Evolutionary conservation across 306 rosid species (phyloP), one percentile per base, ranked within the genome.

Genomic region (Sindora glabra): DNA sequence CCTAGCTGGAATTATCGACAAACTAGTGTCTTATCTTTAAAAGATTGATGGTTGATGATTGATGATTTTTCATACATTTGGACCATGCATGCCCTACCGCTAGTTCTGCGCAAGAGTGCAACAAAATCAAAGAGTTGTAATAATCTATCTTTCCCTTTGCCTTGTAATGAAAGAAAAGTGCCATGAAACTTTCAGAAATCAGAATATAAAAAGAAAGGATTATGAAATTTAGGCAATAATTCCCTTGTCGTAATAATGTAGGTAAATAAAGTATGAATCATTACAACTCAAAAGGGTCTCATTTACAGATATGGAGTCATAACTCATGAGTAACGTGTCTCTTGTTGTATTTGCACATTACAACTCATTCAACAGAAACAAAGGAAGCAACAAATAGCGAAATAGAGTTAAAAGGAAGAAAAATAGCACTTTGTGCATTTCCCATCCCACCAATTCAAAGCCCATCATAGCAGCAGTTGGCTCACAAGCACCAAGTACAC

Each of bases 151-250:
- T 65, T 59, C 40, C 6, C 21, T 30, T 4, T 41, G 63, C 14
- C 59, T 66, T 76, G 67, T 21, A 39, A 32, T 41, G 17, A 40
- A 48, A 77, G 67, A 56, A 67, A 60, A 60, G 67, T 9, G 22
- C 6, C 27, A 13, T 11, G 24, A 33, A 26, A 21, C 29, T 53
- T 59, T n/a, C n/a, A n/a, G n/a, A n/a, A n/a, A n/a, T 25, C 33
- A 33, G 44, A 22, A 38, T 57, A 15, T 6, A n/a, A 34, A 30
- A 56, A 51, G 57, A 5, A 17, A 5, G 22, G 22, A 27, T 56
- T 13, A 48, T 68, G 78, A 68, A 63, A 59, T 53, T 14, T 58
- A 62, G 72, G 73, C 62, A 68, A 48, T 45, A 46, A 67, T 62
- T 52, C 63, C 57, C 0, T 51, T 30, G 76, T 26, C 66, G 68